Conservation (phyloP, 495 filamentous ascomycete genomes). For the Penicillium roqueforti region DNA sequence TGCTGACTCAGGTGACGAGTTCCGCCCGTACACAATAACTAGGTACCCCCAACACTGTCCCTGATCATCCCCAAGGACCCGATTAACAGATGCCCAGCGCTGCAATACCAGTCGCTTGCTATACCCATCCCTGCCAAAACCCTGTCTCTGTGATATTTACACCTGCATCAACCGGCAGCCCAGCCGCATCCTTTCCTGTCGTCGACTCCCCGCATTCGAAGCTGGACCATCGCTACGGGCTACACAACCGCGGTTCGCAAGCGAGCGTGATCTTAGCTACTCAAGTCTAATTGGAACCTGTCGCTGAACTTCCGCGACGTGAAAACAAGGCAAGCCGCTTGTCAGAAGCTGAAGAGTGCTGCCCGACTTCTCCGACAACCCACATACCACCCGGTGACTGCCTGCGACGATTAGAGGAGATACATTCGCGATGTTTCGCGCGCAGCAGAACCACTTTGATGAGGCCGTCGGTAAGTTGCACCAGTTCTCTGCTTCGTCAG, state of each 20-base stretch:
- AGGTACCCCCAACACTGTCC: background rate
- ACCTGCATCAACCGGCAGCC: conserved; percentile 4
- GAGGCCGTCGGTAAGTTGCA: conserved; percentile 67
- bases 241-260: background rate
- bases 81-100: background rate
- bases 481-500: background rate
- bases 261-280: background rate
- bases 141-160: background rate
- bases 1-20: conserved; percentile 12
- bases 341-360: conserved; percentile 14
- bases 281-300: background rate
- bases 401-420: conserved; percentile 5
- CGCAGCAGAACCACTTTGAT: conserved; percentile 75
- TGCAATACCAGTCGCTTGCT: background rate
- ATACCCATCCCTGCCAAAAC: background rate
- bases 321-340: background rate
- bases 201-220: conserved; percentile 33
- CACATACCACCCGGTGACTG: background rate
- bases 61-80: background rate
- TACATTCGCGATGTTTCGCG: conserved; percentile 62
- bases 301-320: background rate
- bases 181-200: conserved; percentile 5
- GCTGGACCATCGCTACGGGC: conserved; percentile 12
- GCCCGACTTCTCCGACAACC: conserved; percentile 11
- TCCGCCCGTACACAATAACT: conserved; percentile 1